phyloP scores from a whole-genome alignment of 2,329 filamentous ascomycete genomes.

The Didymella lethalis region DNA sequence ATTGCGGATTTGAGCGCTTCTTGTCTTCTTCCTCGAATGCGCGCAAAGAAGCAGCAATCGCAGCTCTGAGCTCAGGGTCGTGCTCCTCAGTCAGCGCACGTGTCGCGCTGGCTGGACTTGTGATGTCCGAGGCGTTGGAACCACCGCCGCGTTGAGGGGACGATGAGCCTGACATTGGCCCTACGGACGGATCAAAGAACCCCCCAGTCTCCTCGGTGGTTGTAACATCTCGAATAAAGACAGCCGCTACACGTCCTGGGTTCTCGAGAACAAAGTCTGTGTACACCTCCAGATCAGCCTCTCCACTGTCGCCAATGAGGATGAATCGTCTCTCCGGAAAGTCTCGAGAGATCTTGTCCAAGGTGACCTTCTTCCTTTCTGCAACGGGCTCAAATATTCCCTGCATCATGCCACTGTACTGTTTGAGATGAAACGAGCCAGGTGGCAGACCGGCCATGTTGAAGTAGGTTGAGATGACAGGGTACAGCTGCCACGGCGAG shows the following conservation, averaged over 20 bases:
- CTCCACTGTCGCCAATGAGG: slow-evolving; percentile 92
- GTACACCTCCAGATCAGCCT: slow-evolving; percentile 96
- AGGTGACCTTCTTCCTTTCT: slow-evolving; percentile 87
- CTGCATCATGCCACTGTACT: slow-evolving; percentile 96
- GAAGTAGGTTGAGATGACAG: slow-evolving; percentile 86
- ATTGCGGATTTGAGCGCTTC: slow-evolving; percentile 45
- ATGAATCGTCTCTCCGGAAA: slow-evolving; percentile 91
- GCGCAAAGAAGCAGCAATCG: slow-evolving; percentile 57
- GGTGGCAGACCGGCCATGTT: slow-evolving; percentile 78
- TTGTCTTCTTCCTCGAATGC: slow-evolving; percentile 55
- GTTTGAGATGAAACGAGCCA: slow-evolving; percentile 93
- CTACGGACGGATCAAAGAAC: slow-evolving; percentile 77
- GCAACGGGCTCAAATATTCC: slow-evolving; percentile 98
- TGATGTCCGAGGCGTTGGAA: slow-evolving; percentile 21
- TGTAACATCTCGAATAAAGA: slow-evolving; percentile 96
- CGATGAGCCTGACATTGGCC: slow-evolving; percentile 44
- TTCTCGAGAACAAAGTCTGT: slow-evolving; percentile 89
- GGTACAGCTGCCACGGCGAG: slow-evolving; percentile 96
- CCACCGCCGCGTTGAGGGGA: slow-evolving; percentile 29
- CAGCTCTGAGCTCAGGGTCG: slow-evolving; percentile 57
- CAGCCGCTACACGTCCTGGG: slow-evolving; percentile 80
- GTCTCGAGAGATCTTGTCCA: slow-evolving; percentile 85
- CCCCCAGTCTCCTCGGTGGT: slow-evolving; percentile 77
- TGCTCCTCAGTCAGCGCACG: slow-evolving; percentile 51
- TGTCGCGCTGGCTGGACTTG: slow-evolving; percentile 24